Percentiles rank a stretch among this genome's conserved stretches.
phyloP scores from a whole-genome alignment of 73 alveolate species.

The Paramecium caudatum region DNA sequence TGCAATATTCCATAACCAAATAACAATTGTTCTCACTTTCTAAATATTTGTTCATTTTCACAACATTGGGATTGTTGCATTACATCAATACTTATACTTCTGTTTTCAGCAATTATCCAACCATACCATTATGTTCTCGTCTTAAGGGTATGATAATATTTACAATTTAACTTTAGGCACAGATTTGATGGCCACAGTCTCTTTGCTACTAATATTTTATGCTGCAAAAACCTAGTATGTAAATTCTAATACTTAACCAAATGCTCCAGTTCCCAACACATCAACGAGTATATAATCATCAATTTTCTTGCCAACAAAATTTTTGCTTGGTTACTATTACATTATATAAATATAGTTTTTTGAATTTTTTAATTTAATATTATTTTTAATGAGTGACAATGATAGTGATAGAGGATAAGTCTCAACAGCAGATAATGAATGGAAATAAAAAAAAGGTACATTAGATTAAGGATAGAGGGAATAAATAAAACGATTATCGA shows the following conservation, averaged over 20 bases:
- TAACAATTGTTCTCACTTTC: slow-evolving; percentile 48
- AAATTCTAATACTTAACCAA: slow-evolving; percentile 20
- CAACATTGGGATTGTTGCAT: slow-evolving; percentile 50
- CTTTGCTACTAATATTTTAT: slow-evolving; percentile 5
- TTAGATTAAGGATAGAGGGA: neutral
- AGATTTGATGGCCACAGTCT: slow-evolving; percentile 45
- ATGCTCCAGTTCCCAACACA: slow-evolving; percentile 55
- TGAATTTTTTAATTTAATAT: too few relatives aligned
- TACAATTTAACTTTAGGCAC: slow-evolving; percentile 60
- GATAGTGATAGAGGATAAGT: neutral
- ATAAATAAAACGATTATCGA: neutral
- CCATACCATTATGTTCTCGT: slow-evolving; percentile 67
- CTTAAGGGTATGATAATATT: neutral
- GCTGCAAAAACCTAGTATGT: neutral
- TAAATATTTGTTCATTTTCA: slow-evolving; percentile 14
- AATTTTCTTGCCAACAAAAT: slow-evolving; percentile 52
- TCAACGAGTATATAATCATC: slow-evolving; percentile 42
- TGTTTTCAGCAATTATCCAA: slow-evolving; percentile 51
- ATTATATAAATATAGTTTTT: slow-evolving; percentile 6
- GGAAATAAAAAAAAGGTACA: slow-evolving; percentile 30
- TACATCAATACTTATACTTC: slow-evolving; percentile 12
- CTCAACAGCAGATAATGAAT: neutral
- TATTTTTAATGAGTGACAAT: slow-evolving; percentile 35
- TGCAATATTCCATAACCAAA: slow-evolving; percentile 62
- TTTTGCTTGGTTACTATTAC: neutral